Evolutionary conservation across 306 rosid genomes (phyloP), one percentile per base, ranked within the genome.

Genomic region (Vigna hirtella): DNA sequence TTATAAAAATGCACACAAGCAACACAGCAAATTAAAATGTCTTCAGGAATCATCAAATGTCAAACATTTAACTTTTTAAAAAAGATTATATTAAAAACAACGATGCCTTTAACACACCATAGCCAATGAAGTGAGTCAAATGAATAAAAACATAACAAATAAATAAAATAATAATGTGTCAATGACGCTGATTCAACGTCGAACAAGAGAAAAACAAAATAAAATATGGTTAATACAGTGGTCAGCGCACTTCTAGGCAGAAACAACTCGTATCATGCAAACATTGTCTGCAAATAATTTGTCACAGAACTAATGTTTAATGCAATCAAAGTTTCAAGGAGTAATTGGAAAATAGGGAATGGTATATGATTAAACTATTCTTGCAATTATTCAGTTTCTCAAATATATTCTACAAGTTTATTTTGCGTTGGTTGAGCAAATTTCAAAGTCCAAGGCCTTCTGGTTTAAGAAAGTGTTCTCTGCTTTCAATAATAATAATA

Each of bases 1-100:
- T 30, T 65, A 47, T 58, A 14, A 84, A 30, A 55, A 73, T 68
- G 57, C 66, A 73, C 67, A 4, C 36, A 81, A 4, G 55, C 75
- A 75, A 64, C 45, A 45, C 48, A 36, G 70, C 47, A 67, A 49
- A 58, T 47, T 26, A 51, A 72, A 42, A 36, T 14, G 58, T 68
- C 66, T 74, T 30, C 32, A 30, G 32, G 5, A 71, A 61, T 26
- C 66, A 47, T 53, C 52, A 72, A 42, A 36, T 14, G 58, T 72
- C 66, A 70, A 66, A 22, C 73, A 78, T 9, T 50, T 42, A 22
- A 78, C 11, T 76, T 26, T 72, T 73, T 36, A 30, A 42, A 45
- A 43, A 58, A 47, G 28, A 47, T 26, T 67, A 26, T 24, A 59
- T 61, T 42, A 51, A 30, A 15, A 5, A 26, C 52, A 49, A 66